Base-by-base conservation (phyloP, 495 filamentous ascomycete genomes). In the Tetracladium marchalianum region DNA sequence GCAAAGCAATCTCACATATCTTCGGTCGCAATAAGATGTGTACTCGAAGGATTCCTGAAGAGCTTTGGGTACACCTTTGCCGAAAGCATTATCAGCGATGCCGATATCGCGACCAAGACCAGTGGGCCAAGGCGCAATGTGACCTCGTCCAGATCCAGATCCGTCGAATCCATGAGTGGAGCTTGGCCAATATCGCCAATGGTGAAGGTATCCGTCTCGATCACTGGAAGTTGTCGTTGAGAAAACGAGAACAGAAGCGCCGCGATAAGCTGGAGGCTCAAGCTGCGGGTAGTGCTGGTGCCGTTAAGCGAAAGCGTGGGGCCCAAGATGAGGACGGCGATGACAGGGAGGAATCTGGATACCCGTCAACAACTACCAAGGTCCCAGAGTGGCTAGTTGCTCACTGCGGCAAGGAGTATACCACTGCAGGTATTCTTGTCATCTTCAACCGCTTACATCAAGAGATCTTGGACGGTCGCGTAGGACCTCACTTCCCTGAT, bases 1-100 rank as follows among this genome's bases (percentile, higher is more conserved):
- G 88, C 31, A 94, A 95, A 58, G 73, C 82, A 7, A 78, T 93
- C 27, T 88, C 84, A 0, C 85, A 95, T 51, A 71, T 90, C 48
- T 92, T 94, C 55, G 88, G 88, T n/a, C 75, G 88, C 11, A 94
- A 95, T 69, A 94, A 95, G 62, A 63, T 66, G 1, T 77, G 74
- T 35, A 93, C 88, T 0, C 73, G 79, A 12, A 62, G 65, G 4
- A 81, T 95, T 35, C 84, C 85, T 0, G 51, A 68, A 0, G 46
- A 71, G 0, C 67, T 84, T 12, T 90, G 83, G 84, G 71, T 82
- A 0, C 71, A 79, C 39, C 80, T 74, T 55, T 94, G 89, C 56
- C 75, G 88, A 1, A 92, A 90, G 56, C 84, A 90, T 55, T 95
- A 94, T 62, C 88, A 95, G 62, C 80, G 85, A 0, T 69, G 63